Base-by-base conservation (phyloP, 2,329 filamentous ascomycete genomes). In the Tolypocladium album region DNA sequence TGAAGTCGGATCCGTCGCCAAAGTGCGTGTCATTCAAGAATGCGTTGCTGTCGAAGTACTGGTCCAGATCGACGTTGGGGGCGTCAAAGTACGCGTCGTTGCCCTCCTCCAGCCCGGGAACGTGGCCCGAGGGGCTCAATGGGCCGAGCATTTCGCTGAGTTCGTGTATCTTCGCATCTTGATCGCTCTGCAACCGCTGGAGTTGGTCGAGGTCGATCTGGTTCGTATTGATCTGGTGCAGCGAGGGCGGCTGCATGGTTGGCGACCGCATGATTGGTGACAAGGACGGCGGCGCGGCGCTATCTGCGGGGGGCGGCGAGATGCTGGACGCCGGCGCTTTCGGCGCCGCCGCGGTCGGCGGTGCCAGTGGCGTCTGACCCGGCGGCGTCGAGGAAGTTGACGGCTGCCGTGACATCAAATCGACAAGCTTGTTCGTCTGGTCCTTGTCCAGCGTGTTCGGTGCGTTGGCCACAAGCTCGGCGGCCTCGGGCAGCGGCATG, bases 151-250 rank as follows among this genome's bases (percentile, higher is more conserved):
- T 77, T 59, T 84, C 86, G 58, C 86, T 86, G 12, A 97, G 79
- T 61, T 89, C 85, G 62, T 89, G 84, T 1, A 97, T 88, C 56
- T 89, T 88, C 56, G 82, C 82, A 62, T 88, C 86, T 68, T 96
- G 92, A 61, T 93, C 86, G 31, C 85, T 83, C 69, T 95, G 90
- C 67, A 96, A 79, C 52, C 87, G 87, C 63, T 90, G 85, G 2
- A 97, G 79, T 38, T 88, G 82, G 58, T 94, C 89, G 36, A 97
- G 82, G 63, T 96, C 89, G 17, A 87, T 79, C 62, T 88, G 82
- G 5, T 88, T 92, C 62, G 83, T 83, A 55, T 80, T 83, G 63
- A 94, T 82, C 45, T 86, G 81, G 57, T 83, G 79, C 24, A 90
- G 75, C 0, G 82, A 82, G 1, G 81, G 79, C 4, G 75, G 73